These are phyloP conservation scores for Chenopodium album DNA, from an alignment of 148 eudicot species.

Conservation along the genomic window DNA sequence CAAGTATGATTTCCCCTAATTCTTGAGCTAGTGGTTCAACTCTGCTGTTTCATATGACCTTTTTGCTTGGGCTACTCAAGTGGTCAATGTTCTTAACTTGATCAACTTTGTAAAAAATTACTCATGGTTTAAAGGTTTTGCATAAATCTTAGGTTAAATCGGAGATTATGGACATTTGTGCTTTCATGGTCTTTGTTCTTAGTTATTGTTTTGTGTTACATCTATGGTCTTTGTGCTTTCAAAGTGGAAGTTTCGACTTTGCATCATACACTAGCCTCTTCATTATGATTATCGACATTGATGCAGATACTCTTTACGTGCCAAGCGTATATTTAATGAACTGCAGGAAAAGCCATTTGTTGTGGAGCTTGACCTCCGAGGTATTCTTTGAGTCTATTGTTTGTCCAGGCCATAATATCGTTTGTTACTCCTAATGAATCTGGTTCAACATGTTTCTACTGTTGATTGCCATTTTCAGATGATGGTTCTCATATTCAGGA, in stretches of 20 bases:
- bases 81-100: neutral
- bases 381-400: conserved; percentile 21
- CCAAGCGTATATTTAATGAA: conserved; percentile 64
- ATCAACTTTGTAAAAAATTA: neutral
- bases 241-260: too few relatives aligned
- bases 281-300: neutral
- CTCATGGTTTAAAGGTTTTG: neutral
- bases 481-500: conserved; percentile 84
- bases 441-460: conserved; percentile 6
- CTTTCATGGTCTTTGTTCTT: too few relatives aligned
- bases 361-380: conserved; percentile 81
- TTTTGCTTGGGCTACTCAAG: neutral
- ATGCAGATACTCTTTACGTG: conserved; percentile 69
- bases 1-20: too few relatives aligned
- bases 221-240: too few relatives aligned
- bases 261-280: too few relatives aligned
- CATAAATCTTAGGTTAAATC: too few relatives aligned
- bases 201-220: too few relatives aligned
- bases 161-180: too few relatives aligned
- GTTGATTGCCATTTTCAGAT: conserved; percentile 39
- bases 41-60: too few relatives aligned
- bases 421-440: neutral
- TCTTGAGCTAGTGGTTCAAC: too few relatives aligned
- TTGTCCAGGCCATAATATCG: neutral
- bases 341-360: conserved; percentile 70